Percentiles rank a stretch among this genome's conserved stretches.
Evolutionary conservation across 371 early-diverging fungal genomes (phyloP).

Genomic region (Fennellomyces sp.): DNA sequence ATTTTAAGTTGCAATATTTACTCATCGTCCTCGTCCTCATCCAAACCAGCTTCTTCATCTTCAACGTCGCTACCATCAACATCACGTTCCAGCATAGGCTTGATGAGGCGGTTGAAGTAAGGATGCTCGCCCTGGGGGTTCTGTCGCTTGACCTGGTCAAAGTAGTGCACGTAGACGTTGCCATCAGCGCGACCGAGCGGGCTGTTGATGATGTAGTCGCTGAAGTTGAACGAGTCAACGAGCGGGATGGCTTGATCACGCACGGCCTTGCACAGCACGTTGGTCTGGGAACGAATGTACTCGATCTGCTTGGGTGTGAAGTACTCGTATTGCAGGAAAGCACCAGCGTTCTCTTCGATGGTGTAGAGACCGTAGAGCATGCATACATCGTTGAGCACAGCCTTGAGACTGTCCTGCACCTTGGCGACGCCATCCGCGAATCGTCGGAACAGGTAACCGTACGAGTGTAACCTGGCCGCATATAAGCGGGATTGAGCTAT

Average conservation of each 20-base stretch:
- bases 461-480: slow-evolving; percentile 87
- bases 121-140: slow-evolving; percentile 78
- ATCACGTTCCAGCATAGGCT: slow-evolving; percentile 77
- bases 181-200: slow-evolving; percentile 90
- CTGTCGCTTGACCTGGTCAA: slow-evolving; percentile 76
- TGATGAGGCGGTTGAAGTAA: slow-evolving; percentile 83
- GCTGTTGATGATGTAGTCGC: slow-evolving; percentile 89
- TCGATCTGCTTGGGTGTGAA: slow-evolving; percentile 78
- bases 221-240: slow-evolving; percentile 86
- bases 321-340: slow-evolving; percentile 87
- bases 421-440: slow-evolving; percentile 78
- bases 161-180: slow-evolving; percentile 88
- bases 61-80: slow-evolving; percentile 51
- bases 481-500: slow-evolving; percentile 75
- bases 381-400: slow-evolving; percentile 71
- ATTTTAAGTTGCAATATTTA: neutral
- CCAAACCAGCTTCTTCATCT: slow-evolving; percentile 51
- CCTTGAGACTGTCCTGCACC: slow-evolving; percentile 46
- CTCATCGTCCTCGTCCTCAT: slow-evolving; percentile 35
- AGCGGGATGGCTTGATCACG: slow-evolving; percentile 85
- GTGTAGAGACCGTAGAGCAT: slow-evolving; percentile 83
- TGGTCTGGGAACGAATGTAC: slow-evolving; percentile 66
- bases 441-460: slow-evolving; percentile 85
- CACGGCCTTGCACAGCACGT: slow-evolving; percentile 70
- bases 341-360: slow-evolving; percentile 83